Evolutionary conservation across 169 alveolate species (phyloP).

Genomic region (Sarcocystis neurona): DNA sequence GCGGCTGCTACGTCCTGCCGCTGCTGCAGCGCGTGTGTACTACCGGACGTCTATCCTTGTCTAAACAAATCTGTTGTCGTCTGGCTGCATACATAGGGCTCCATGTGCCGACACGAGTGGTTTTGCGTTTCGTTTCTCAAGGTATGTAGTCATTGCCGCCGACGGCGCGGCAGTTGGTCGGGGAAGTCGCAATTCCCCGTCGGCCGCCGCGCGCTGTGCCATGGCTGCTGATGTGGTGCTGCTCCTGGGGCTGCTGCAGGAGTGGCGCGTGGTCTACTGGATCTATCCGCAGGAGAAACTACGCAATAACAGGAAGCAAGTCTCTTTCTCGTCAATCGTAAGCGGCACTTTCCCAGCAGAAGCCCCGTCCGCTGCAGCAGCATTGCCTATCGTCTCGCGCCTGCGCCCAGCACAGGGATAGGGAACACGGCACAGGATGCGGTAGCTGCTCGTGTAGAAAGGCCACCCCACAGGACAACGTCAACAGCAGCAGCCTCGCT

Average conservation of each 20-base stretch:
- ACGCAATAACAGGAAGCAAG: slow-evolving; percentile 52
- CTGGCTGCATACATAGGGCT: no score
- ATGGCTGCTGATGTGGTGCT: background rate
- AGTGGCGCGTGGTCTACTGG: slow-evolving; percentile 62
- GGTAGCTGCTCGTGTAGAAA: no score
- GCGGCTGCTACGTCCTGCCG: no score
- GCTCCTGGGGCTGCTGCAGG: background rate
- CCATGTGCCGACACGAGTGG: background rate
- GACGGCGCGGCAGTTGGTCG: background rate
- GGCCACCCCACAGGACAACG: no score
- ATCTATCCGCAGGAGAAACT: slow-evolving; percentile 57
- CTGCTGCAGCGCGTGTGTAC: no score
- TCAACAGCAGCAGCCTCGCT: no score
- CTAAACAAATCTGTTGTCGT: no score
- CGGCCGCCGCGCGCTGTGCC: background rate
- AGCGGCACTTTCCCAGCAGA: background rate
- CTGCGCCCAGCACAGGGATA: no score
- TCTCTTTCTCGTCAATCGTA: slow-evolving; percentile 51
- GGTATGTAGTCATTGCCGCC: background rate
- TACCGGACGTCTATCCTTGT: no score
- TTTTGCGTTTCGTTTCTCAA: background rate
- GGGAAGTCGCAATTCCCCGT: background rate
- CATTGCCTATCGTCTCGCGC: background rate
- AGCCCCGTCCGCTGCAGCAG: background rate
- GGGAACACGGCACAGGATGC: no score